A percentile compares a stretch with the other conserved stretches of the same genome.
These are phyloP conservation scores for Coniochaeta pulveracea DNA, from an alignment of 2,329 filamentous ascomycete species.

Conservation along the genomic window DNA sequence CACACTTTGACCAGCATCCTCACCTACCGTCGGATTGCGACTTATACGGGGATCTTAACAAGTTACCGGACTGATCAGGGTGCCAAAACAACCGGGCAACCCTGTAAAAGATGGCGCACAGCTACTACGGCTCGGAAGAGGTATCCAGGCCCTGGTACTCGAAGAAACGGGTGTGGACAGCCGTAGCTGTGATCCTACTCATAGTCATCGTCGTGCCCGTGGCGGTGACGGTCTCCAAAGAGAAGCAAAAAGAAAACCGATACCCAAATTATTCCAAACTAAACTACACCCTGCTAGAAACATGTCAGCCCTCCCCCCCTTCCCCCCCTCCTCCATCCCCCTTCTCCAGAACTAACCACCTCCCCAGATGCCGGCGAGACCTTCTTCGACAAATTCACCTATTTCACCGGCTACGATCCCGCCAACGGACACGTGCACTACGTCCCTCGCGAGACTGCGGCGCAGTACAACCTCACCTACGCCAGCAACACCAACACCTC, in stretches of 20 bases:
- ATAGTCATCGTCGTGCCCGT: conserved; percentile 34
- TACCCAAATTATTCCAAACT: conserved; percentile 38
- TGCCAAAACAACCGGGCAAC: too few species aligned
- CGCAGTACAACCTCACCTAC: conserved; percentile 47
- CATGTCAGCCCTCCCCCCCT: conserved; percentile 25
- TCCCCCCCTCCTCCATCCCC: conserved; percentile 2
- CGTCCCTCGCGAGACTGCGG: conserved; percentile 29
- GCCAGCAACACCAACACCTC: conserved; percentile 40
- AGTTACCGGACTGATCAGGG: too few species aligned
- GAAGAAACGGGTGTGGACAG: conserved; percentile 38
- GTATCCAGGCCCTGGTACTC: conserved; percentile 34
- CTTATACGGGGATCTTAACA: too few species aligned
- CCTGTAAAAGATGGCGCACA: too few species aligned
- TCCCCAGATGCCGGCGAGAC: conserved; percentile 31
- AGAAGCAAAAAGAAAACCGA: conserved; percentile 16
- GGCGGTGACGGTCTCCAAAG: conserved; percentile 25
- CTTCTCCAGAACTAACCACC: neutral
- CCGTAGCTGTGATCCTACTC: conserved; percentile 27
- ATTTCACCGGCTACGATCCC: conserved; percentile 38
- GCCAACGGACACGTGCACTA: conserved; percentile 43
- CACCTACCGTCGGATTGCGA: too few species aligned
- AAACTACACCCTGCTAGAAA: conserved; percentile 34
- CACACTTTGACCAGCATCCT: too few species aligned
- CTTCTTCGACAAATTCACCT: conserved; percentile 46
- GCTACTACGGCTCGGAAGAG: neutral